These are phyloP conservation scores for Venturia nashicola DNA, from an alignment of 2,329 filamentous ascomycete species.

Conservation along the genomic window DNA sequence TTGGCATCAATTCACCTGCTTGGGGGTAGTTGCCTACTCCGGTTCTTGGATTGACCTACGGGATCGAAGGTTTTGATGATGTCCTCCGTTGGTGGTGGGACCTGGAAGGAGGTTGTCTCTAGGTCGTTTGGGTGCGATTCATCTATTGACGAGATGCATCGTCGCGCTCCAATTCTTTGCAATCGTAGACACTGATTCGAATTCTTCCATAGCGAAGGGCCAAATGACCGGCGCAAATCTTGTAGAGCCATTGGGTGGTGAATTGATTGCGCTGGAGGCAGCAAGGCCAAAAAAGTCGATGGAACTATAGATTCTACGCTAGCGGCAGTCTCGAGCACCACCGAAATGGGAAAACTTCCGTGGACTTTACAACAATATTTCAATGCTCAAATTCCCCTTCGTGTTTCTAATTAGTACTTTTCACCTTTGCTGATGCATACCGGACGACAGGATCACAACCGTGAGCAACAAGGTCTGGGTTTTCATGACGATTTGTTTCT, in stretches of 20 bases:
- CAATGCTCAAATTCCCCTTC: too few species aligned
- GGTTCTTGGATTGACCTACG: constrained; percentile 30
- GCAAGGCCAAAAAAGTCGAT: neutral
- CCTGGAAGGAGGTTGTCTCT: constrained; percentile 35
- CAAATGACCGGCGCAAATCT: neutral
- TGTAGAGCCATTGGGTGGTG: constrained; percentile 2
- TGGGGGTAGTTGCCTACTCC: constrained; percentile 33
- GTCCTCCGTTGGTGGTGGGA: constrained; percentile 26
- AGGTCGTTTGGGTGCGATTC: constrained; percentile 27
- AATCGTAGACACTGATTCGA: neutral
- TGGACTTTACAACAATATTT: too few species aligned
- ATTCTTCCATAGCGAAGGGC: neutral
- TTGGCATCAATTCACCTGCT: constrained; percentile 34
- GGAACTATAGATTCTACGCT: neutral
- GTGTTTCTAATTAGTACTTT: too few species aligned
- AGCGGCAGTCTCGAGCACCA: neutral
- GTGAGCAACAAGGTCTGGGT: too few species aligned
- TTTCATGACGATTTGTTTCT: too few species aligned
- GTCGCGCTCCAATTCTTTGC: neutral
- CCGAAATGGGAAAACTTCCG: neutral
- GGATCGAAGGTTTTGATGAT: constrained; percentile 36
- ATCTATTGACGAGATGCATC: neutral
- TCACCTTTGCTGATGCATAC: too few species aligned
- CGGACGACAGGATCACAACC: too few species aligned
- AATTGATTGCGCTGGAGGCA: neutral